phyloP scores from a whole-genome alignment of 345 rosid species.

The Euclidium syriacum region DNA sequence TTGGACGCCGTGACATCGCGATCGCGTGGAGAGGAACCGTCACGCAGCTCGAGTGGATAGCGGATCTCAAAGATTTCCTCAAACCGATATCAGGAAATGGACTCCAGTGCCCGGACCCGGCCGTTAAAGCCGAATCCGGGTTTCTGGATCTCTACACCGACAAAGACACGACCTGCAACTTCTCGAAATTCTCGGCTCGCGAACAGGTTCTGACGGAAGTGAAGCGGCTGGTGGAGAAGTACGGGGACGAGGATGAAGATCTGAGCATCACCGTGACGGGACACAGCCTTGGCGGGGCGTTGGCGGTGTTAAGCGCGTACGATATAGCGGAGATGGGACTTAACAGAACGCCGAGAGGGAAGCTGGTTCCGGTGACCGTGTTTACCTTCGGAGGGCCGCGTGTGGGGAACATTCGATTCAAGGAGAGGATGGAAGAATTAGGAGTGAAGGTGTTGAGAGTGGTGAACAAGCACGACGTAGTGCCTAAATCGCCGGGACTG shows the following conservation, averaged over 20 bases:
- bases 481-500: slow-evolving; percentile 60
- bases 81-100: slow-evolving; percentile 39
- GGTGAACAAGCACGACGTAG: slow-evolving; percentile 52
- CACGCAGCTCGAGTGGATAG: slow-evolving; percentile 63
- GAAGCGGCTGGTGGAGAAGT: slow-evolving; percentile 37
- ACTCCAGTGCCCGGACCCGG: slow-evolving; percentile 53
- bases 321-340: slow-evolving; percentile 62
- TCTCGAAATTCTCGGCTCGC: slow-evolving; percentile 53
- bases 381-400: slow-evolving; percentile 57
- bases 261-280: slow-evolving; percentile 65
- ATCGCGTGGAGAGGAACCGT: slow-evolving; percentile 71
- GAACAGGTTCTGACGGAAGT: slow-evolving; percentile 57
- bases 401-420: slow-evolving; percentile 55
- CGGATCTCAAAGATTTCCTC: slow-evolving; percentile 58
- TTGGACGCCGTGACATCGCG: slow-evolving; percentile 60
- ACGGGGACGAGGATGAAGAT: slow-evolving; percentile 39
- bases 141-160: slow-evolving; percentile 66
- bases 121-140: slow-evolving; percentile 63
- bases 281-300: slow-evolving; percentile 66
- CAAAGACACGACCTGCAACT: slow-evolving; percentile 43
- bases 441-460: slow-evolving; percentile 69
- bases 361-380: slow-evolving; percentile 41
- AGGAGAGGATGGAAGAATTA: slow-evolving; percentile 43
- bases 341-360: slow-evolving; percentile 29
- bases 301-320: slow-evolving; percentile 64